Base-by-base conservation (phyloP, 1,284 basidiomycete species). In the Cutaneotrichosporon sp. region DNA sequence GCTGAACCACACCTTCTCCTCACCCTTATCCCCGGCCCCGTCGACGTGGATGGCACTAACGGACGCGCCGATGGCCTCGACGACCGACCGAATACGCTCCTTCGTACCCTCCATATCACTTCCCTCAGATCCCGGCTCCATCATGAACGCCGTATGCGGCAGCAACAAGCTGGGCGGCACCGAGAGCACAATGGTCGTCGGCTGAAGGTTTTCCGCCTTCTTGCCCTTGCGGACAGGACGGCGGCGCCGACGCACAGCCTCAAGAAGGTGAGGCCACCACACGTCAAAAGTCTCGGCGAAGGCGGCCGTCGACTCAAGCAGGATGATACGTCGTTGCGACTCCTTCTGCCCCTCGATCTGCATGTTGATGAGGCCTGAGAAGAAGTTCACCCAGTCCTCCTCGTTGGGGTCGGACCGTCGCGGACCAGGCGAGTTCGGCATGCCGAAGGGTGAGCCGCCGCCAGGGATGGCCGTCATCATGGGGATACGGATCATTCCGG, bases 181-280 rank as follows among this genome's bases (percentile, higher is more conserved):
- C 19, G 88, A 88, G 63, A 92, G 86, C 5, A 93, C 78, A 39
- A 92, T 86, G 3, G 84, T 83, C 59, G 85, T 87, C 2, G 88
- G 87, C 66, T 63, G 49, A 0, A 39, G 24, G 9, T 60, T 51
- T 0, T 42, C 42, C 4, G 53, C 51, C 14, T 17, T 38, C 35
- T 51, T 59, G 37, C 48, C 37, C 25, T 41, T 41, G 24, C 34
- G 41, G 6, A 35, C 19, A 10, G 57, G 54, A 17, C 56, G 49
- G 61, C 89, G 80, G 29, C 87, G 80, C 52, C 84, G 78, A 44
- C 84, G 82, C 8, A 91, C 86, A 8, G 88, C 85, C 35, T 82
- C 79, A 10, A 90, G 78, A 14, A 93, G 78, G 27, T 84, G 79
- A 4, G 87, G 83, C 67, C 87, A 92, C 89, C 90, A 91, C 1